Conservation (phyloP, 192 early-diverging fungal genomes). For the Linnemannia exigua region DNA sequence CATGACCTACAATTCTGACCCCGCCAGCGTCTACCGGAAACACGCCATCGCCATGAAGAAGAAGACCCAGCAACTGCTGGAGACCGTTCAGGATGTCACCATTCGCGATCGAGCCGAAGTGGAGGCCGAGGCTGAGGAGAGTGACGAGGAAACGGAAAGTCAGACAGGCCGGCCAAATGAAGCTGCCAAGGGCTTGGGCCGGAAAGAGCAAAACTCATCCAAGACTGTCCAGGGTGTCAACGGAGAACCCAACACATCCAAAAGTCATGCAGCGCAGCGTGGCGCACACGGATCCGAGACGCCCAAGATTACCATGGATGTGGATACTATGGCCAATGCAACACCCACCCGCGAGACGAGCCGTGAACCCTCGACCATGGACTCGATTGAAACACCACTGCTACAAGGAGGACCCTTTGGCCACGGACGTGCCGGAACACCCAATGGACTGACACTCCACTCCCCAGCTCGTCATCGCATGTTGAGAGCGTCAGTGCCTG, state of each 20-base stretch:
- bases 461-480: constrained; percentile 39
- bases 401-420: constrained; percentile 13
- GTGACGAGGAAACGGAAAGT: constrained; percentile 64
- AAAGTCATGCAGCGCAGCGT: constrained; percentile 6
- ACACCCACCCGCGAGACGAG: constrained; percentile 36
- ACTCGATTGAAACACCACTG: constrained; percentile 24
- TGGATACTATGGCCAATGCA: constrained; percentile 25
- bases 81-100: constrained; percentile 85
- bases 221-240: constrained; percentile 25
- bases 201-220: constrained; percentile 31
- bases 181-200: constrained; percentile 55
- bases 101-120: constrained; percentile 73
- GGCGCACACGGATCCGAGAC: constrained; percentile 39
- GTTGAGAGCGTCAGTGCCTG: constrained; percentile 36
- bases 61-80: constrained; percentile 80
- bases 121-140: constrained; percentile 71
- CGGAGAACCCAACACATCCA: constrained; percentile 19
- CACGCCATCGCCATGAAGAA: constrained; percentile 88
- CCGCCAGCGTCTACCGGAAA: constrained; percentile 84
- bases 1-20: constrained; percentile 90
- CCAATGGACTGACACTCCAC: constrained; percentile 19
- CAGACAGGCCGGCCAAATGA: constrained; percentile 52
- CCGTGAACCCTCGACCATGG: constrained; percentile 47
- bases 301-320: constrained; percentile 46
- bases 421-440: constrained; percentile 30